Percentiles rank a stretch among this genome's conserved stretches.
These are phyloP conservation scores for Alternaria gaisen DNA, from an alignment of 2,329 filamentous ascomycete genomes.

Conservation along the genomic window DNA sequence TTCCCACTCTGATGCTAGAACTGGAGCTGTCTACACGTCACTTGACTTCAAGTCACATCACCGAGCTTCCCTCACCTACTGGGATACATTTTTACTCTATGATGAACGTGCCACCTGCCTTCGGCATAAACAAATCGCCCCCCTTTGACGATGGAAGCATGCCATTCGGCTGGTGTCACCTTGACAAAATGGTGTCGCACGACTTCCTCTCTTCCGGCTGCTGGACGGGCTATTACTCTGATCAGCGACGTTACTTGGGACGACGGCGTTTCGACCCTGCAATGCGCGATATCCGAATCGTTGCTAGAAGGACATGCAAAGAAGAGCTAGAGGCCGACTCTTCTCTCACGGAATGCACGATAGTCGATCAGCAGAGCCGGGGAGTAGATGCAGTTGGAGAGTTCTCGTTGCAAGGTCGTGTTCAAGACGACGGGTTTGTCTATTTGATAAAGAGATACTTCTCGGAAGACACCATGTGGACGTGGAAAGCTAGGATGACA, in stretches of 20 bases:
- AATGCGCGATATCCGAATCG: conserved; percentile 25
- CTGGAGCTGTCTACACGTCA: conserved; percentile 1
- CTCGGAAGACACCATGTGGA: conserved; percentile 13
- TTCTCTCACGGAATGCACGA: background rate
- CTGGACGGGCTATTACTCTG: conserved; percentile 31
- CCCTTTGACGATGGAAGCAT: background rate
- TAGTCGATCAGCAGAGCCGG: conserved; percentile 19
- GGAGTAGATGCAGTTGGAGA: conserved; percentile 26
- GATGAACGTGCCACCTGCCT: conserved; percentile 28
- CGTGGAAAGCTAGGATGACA: conserved; percentile 27
- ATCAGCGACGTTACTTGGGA: conserved; percentile 14
- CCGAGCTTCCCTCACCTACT: conserved; percentile 20
- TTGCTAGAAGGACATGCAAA: conserved; percentile 5
- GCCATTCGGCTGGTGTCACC: conserved; percentile 27
- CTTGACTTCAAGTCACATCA: background rate
- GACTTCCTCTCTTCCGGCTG: conserved; percentile 23
- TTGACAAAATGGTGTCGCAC: conserved; percentile 24
- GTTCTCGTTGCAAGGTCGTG: conserved; percentile 25
- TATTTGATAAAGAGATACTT: conserved; percentile 27
- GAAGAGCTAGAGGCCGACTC: background rate
- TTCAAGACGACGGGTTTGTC: conserved; percentile 27
- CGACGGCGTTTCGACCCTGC: conserved; percentile 16
- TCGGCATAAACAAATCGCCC: background rate
- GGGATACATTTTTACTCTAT: conserved; percentile 22
- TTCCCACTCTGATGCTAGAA: conserved; percentile 14